Conservation (phyloP, 805 yeast species). For the Wickerhamiella kurtzmanii region DNA sequence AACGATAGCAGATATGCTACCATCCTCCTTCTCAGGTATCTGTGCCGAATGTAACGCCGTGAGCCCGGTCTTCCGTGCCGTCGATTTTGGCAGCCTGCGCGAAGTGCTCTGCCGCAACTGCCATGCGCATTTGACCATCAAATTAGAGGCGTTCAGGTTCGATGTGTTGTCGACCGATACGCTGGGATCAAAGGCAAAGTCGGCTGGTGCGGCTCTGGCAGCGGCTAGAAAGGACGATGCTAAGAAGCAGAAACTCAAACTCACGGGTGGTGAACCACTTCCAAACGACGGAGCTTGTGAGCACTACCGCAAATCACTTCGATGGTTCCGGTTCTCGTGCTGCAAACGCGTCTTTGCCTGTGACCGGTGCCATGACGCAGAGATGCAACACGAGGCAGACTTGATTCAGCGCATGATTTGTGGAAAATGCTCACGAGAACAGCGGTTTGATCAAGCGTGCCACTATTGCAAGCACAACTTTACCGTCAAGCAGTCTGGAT, state of each 20-base stretch:
- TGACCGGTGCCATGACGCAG: constrained; percentile 30
- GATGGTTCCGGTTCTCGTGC: constrained; percentile 34
- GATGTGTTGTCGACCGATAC: constrained; percentile 23
- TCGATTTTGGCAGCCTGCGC: constrained; percentile 25
- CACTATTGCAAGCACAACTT: constrained; percentile 27
- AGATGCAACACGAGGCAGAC: constrained; percentile 26
- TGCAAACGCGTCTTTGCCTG: constrained; percentile 32
- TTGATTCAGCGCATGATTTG: constrained; percentile 31
- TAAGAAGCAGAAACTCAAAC: constrained; percentile 20
- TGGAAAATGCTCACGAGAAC: constrained; percentile 32
- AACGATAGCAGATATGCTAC: constrained; percentile 25
- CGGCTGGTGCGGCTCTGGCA: constrained; percentile 6
- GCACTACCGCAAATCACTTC: constrained; percentile 29
- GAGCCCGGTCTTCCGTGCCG: constrained; percentile 22
- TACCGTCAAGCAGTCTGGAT: constrained; percentile 24
- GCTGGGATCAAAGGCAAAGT: constrained; percentile 12
- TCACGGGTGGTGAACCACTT: constrained; percentile 28
- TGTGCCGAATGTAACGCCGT: constrained; percentile 26
- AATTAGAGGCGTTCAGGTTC: constrained; percentile 25
- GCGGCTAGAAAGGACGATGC: constrained; percentile 8
- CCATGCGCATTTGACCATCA: constrained; percentile 25
- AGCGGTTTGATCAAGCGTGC: constrained; percentile 27
- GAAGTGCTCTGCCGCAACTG: constrained; percentile 26
- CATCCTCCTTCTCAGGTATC: constrained; percentile 26
- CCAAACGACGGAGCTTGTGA: constrained; percentile 29